These are phyloP conservation scores for Lactuca saligna DNA, from an alignment of 129 eudicot species.

Conservation along the genomic window DNA sequence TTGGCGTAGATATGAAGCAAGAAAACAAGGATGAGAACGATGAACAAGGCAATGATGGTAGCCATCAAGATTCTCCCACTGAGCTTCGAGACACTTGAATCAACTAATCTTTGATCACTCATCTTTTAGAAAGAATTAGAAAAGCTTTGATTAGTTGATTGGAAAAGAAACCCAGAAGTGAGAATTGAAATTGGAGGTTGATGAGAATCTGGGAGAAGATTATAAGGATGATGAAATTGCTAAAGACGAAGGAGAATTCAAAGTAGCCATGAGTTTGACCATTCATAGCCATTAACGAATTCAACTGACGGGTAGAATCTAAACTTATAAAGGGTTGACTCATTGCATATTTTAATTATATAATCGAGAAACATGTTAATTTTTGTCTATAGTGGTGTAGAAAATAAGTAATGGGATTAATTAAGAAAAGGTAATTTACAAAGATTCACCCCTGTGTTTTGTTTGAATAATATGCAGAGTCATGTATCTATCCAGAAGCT, in stretches of 20 bases:
- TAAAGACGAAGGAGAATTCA: constrained; percentile 35
- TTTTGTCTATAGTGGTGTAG: background rate
- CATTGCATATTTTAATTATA: background rate
- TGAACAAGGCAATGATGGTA: constrained; percentile 48
- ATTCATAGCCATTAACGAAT: constrained; percentile 10
- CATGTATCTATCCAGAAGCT: constrained; percentile 5
- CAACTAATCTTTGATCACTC: constrained; percentile 32
- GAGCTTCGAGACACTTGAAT: constrained; percentile 44
- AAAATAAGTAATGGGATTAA: background rate
- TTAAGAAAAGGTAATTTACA: background rate
- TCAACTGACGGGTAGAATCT: background rate
- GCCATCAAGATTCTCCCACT: constrained; percentile 61
- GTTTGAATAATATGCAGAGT: background rate
- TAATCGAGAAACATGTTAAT: no score
- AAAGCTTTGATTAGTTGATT: background rate
- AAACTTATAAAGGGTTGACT: constrained; percentile 5
- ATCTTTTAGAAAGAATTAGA: constrained; percentile 2
- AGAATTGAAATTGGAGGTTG: background rate
- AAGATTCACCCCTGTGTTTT: background rate
- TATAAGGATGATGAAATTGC: constrained; percentile 16
- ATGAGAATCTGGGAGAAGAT: constrained; percentile 4
- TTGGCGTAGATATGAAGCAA: constrained; percentile 67
- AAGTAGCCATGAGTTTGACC: constrained; percentile 27
- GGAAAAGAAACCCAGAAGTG: background rate
- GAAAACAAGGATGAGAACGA: constrained; percentile 47